phyloP scores from a whole-genome alignment of 1,139 yeast genomes.

The Groenewaldozyma auringiensis region DNA sequence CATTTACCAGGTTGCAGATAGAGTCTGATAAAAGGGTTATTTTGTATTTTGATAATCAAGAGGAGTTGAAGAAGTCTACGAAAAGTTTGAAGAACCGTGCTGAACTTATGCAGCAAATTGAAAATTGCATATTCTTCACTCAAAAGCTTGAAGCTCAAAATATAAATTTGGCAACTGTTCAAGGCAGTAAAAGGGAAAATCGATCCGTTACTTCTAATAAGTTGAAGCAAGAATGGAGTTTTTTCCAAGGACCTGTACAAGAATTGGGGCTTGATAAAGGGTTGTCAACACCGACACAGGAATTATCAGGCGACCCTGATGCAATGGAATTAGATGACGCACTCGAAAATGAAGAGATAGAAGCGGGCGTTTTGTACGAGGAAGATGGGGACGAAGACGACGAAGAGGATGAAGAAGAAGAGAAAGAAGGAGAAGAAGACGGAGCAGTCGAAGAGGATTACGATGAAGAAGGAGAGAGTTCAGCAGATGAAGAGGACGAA shows the following conservation, averaged over 20 bases:
- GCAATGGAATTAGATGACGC: not conserved
- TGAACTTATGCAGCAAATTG: not conserved
- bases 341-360: not conserved
- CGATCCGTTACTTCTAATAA: not conserved
- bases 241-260: too few species aligned
- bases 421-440: conserved; percentile 6
- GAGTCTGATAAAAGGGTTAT: not conserved
- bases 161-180: not conserved
- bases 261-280: too few species aligned
- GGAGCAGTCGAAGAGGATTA: conserved; percentile 5
- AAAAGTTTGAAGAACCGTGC: not conserved
- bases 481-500: not conserved
- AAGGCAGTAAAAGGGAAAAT: not conserved
- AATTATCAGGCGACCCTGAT: not conserved
- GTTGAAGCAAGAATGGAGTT: too few species aligned
- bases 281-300: not conserved
- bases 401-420: conserved; percentile 4
- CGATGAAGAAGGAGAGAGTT: conserved; percentile 4
- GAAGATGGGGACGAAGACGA: conserved; percentile 7
- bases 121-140: not conserved
- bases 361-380: too few species aligned
- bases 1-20: not conserved
- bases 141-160: conserved; percentile 1
- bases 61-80: not conserved
- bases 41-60: not conserved